A percentile compares a stretch with the other conserved stretches of the same genome.
These are phyloP conservation scores for Typha latifolia DNA, from an alignment of 176 grass and related monocot species.

Conservation along the genomic window DNA sequence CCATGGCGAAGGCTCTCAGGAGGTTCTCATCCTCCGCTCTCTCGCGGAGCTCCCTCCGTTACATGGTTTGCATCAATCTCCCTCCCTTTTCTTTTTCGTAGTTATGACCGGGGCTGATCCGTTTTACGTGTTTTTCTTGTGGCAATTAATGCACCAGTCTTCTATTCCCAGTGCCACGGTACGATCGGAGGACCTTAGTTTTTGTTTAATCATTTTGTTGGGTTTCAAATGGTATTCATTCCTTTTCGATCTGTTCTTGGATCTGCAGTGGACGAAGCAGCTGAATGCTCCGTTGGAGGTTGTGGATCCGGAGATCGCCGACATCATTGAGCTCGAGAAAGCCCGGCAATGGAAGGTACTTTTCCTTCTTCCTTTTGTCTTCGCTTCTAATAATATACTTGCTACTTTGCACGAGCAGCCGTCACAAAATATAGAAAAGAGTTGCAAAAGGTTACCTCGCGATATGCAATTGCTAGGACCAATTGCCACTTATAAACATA, in stretches of 20 bases:
- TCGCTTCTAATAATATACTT: not conserved
- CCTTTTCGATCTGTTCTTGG: not conserved
- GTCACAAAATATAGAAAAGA: too few relatives aligned
- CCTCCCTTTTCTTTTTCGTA: not conserved
- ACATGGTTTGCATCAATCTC: constrained; percentile 30
- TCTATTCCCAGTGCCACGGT: too few relatives aligned
- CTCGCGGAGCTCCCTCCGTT: constrained; percentile 44
- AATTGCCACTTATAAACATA: too few relatives aligned
- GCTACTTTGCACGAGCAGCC: too few relatives aligned
- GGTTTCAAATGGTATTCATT: not conserved
- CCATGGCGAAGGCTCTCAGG: constrained; percentile 68
- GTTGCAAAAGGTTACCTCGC: too few relatives aligned
- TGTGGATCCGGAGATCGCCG: constrained; percentile 71
- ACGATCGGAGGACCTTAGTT: not conserved
- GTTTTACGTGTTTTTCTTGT: too few relatives aligned
- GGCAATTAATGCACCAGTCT: too few relatives aligned
- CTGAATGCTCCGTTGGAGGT: constrained; percentile 71
- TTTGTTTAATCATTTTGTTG: not conserved
- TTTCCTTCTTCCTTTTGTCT: not conserved
- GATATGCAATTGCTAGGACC: too few relatives aligned
- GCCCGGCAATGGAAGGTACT: constrained; percentile 94
- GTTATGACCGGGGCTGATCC: too few relatives aligned
- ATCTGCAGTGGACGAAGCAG: constrained; percentile 79
- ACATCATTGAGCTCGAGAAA: constrained; percentile 98
- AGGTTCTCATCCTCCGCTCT: constrained; percentile 49